Base-by-base conservation (phyloP, 2,329 filamentous ascomycete genomes). In the Trichophyton verrucosum region DNA sequence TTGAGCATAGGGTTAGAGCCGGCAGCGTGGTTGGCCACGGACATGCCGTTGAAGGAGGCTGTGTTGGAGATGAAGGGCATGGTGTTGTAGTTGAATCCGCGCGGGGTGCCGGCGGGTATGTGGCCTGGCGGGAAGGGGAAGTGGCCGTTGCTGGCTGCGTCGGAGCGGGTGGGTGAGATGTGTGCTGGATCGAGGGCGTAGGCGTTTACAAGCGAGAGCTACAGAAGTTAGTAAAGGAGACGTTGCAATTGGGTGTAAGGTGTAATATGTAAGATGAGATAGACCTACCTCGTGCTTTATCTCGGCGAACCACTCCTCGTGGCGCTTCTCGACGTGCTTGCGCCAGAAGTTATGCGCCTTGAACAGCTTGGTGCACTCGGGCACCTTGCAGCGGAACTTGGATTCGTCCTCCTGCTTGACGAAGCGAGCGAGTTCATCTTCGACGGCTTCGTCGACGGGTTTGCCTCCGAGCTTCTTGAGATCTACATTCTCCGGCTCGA, bases 391-490 rank as follows among this genome's bases (percentile, higher is more conserved):
- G 63, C 95, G 85, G 80, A 87, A 99, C 72, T 97, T 97, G 69
- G 92, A 87, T 73, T 96, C 91, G 68, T 99, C 95, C 73, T 99
- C 94, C 74, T 97, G 92, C 77, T 96, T 96, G 64, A 97, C 89
- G 68, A 85, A 89, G 73, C 95, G 96, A 65, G 77, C 73, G 44
- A 97, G 77, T 72, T 99, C 94, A 46, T 95, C 91, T 64, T 91
- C 86, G 5, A 96, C 70, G 1, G 89, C 91, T 65, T 96, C 91
- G 3, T 96, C 90, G 0, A 90, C 77, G 1, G 88, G 83, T 71
- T 90, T 91, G 17, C 94, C 94, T 57, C 95, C 94, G 27, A 97
- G 82, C 76, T 96, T 97, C 72, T 86, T 86, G 47, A 97, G 79
- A 69, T 97, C 91, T 24, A 88, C 88, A 57, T 86, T 85, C 60